Percentiles rank a stretch among this genome's conserved stretches.
Evolutionary conservation across 805 yeast genomes (phyloP).

Genomic region (Candida insectorum): DNA sequence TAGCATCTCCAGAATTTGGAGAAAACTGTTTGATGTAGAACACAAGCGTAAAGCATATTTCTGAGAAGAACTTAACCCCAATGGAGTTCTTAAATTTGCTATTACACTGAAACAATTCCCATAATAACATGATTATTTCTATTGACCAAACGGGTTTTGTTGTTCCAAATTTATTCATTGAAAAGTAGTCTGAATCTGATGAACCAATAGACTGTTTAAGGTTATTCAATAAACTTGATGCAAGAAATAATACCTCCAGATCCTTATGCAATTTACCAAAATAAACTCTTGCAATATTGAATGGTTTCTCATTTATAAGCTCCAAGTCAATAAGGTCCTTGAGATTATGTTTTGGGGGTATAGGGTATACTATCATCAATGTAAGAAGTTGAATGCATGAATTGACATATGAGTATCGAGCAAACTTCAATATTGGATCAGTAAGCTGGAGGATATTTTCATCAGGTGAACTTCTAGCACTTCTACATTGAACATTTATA

Average conservation of each 20-base stretch:
- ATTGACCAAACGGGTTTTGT: constrained; percentile 44
- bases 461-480: constrained; percentile 34
- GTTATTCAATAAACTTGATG: constrained; percentile 45
- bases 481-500: constrained; percentile 58
- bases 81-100: constrained; percentile 43
- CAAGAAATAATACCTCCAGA: constrained; percentile 50
- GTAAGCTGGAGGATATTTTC: constrained; percentile 45
- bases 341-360: constrained; percentile 36
- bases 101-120: constrained; percentile 80
- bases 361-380: constrained; percentile 58
- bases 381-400: constrained; percentile 61
- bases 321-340: constrained; percentile 1
- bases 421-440: constrained; percentile 20
- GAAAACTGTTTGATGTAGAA: constrained; percentile 56
- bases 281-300: constrained; percentile 48
- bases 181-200: constrained; percentile 11
- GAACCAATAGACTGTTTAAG: constrained; percentile 42
- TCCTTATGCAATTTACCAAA: constrained; percentile 54
- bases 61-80: constrained; percentile 45
- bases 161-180: constrained; percentile 6
- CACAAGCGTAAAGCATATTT: constrained; percentile 50
- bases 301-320: constrained; percentile 27
- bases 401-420: constrained; percentile 47
- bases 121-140: constrained; percentile 60
- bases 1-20: constrained; percentile 32